A percentile compares a stretch with the other conserved stretches of the same genome.
These are phyloP conservation scores for Clathrospora elynae DNA, from an alignment of 2,329 filamentous ascomycete species.

Conservation along the genomic window DNA sequence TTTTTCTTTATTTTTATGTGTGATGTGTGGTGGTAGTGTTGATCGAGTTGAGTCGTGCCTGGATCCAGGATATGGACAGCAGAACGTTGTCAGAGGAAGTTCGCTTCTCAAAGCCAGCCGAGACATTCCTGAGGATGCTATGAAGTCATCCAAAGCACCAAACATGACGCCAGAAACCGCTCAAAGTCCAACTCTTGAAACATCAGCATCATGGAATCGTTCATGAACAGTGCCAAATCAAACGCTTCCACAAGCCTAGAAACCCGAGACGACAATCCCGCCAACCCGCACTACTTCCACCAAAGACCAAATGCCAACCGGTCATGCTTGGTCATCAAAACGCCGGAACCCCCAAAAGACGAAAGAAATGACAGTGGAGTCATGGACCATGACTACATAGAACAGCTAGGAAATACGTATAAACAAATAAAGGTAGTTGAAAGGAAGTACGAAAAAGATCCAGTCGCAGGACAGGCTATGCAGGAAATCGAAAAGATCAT, in stretches of 20 bases:
- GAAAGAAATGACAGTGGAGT: slow-evolving; percentile 22
- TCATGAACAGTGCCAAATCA: slow-evolving; percentile 21
- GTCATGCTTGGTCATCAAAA: slow-evolving; percentile 19
- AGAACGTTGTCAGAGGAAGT: slow-evolving; percentile 24
- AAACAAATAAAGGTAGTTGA: slow-evolving; percentile 28
- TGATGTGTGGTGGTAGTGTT: slow-evolving; percentile 27
- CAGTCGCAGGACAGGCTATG: slow-evolving; percentile 32
- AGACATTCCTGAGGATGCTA: slow-evolving; percentile 13
- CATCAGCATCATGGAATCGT: slow-evolving; percentile 17
- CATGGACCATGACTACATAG: slow-evolving; percentile 27
- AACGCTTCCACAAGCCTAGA: slow-evolving; percentile 12
- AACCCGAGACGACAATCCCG: slow-evolving; percentile 11
- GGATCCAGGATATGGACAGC: slow-evolving; percentile 29
- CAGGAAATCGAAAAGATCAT: slow-evolving; percentile 27
- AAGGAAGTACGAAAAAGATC: slow-evolving; percentile 20
- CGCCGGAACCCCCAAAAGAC: slow-evolving; percentile 26
- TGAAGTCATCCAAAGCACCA: slow-evolving; percentile 16
- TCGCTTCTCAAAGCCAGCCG: slow-evolving; percentile 24
- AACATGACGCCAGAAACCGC: slow-evolving; percentile 16
- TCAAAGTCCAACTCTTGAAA: slow-evolving; percentile 16
- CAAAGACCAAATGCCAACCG: slow-evolving; percentile 15
- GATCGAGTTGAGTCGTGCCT: slow-evolving; percentile 30
- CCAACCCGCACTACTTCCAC: slow-evolving; percentile 20
- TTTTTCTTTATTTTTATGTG: slow-evolving; percentile 34
- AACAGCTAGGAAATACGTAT: slow-evolving; percentile 27